Evolutionary conservation across 2,329 filamentous ascomycete genomes (phyloP).

Genomic region (Penicillium sp.): DNA sequence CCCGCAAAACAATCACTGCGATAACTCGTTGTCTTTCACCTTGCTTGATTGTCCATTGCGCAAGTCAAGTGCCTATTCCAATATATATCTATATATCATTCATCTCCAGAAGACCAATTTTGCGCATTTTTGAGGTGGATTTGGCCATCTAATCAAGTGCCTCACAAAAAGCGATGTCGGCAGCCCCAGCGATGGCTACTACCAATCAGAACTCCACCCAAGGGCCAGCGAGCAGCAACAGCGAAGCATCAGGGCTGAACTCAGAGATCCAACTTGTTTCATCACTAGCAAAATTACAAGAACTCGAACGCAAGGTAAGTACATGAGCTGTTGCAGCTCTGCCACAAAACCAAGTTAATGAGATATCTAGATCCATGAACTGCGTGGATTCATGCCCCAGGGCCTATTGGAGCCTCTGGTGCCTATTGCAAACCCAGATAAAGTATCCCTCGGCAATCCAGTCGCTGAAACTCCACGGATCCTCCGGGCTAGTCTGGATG

Average conservation of each 20-base stretch:
- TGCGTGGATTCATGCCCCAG: slow-evolving; percentile 44
- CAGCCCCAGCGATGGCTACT: background rate
- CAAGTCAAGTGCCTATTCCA: background rate
- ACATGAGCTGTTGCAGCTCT: background rate
- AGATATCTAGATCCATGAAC: slow-evolving; percentile 40
- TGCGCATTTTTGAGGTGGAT: background rate
- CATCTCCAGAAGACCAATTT: background rate
- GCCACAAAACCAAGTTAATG: slow-evolving; percentile 9
- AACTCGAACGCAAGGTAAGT: slow-evolving; percentile 37
- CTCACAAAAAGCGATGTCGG: background rate
- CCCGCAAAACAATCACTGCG: background rate
- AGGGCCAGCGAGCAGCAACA: background rate
- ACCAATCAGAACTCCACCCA: slow-evolving; percentile 4
- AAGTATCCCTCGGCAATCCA: slow-evolving; percentile 18
- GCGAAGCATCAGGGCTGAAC: slow-evolving; percentile 14
- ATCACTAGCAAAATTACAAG: slow-evolving; percentile 43
- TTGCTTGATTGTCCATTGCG: background rate
- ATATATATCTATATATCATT: background rate
- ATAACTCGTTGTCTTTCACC: background rate
- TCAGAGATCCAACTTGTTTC: slow-evolving; percentile 42
- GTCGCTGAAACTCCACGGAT: slow-evolving; percentile 37
- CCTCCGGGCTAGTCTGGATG: slow-evolving; percentile 37
- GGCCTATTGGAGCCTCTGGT: slow-evolving; percentile 42
- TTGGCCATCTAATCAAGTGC: background rate
- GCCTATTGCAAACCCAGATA: slow-evolving; percentile 38